Percentiles rank a stretch among this genome's conserved stretches.
phyloP scores from a whole-genome alignment of 1,284 basidiomycete species.

The Austropuccinia psidii region DNA sequence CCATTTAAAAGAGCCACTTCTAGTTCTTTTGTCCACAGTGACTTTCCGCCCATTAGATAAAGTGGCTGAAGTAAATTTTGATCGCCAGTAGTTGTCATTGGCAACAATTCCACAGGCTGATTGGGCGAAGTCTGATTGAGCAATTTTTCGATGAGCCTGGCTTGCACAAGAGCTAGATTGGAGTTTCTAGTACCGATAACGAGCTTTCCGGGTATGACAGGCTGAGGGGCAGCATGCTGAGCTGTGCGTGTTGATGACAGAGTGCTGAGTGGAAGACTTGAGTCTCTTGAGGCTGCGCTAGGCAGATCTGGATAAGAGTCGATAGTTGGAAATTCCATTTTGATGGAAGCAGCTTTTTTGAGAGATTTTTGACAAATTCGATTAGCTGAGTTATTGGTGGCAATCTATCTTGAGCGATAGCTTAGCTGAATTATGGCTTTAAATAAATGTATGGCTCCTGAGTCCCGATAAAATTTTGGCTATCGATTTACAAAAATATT shows the following conservation, averaged over 20 bases:
- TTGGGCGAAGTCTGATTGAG: conserved; percentile 49
- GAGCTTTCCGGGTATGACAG: conserved; percentile 41
- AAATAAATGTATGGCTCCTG: too few relatives aligned
- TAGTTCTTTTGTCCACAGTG: conserved; percentile 90
- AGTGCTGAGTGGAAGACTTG: not conserved
- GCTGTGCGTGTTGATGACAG: not conserved
- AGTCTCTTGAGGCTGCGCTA: not conserved
- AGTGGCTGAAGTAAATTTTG: conserved; percentile 66
- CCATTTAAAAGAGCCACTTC: conserved; percentile 69
- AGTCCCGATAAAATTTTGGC: too few relatives aligned
- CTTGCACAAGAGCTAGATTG: conserved; percentile 77
- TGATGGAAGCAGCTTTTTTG: not conserved
- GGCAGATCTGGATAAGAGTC: not conserved
- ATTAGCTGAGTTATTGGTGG: too few relatives aligned
- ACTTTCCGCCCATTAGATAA: conserved; percentile 58
- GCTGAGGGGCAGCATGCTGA: not conserved
- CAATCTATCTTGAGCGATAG: too few relatives aligned
- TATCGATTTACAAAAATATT: too few relatives aligned
- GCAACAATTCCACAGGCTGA: conserved; percentile 59
- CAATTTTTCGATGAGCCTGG: conserved; percentile 61
- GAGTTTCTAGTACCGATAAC: conserved; percentile 75
- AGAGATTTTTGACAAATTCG: too few relatives aligned
- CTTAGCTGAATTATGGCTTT: too few relatives aligned
- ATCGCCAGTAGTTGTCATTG: conserved; percentile 87
- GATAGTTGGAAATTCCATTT: not conserved